Evolutionary conservation across 371 early-diverging fungal genomes (phyloP).

Genomic region (Mucor mucedo): DNA sequence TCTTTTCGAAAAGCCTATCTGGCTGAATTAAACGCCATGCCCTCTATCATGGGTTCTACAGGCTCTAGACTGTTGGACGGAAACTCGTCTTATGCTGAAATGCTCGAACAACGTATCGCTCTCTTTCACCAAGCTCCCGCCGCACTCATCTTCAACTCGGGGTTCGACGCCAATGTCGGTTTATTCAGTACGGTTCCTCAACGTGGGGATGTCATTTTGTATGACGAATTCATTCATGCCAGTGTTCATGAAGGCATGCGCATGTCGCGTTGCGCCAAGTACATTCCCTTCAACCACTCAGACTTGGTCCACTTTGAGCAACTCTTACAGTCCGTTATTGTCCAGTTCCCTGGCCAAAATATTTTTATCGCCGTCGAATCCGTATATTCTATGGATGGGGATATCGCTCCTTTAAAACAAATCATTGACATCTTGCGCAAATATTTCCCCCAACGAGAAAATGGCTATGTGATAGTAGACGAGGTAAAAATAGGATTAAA

Average conservation of each 20-base stretch:
- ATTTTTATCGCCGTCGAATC: slow-evolving; percentile 79
- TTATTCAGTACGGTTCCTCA: slow-evolving; percentile 73
- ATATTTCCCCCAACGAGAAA: slow-evolving; percentile 50
- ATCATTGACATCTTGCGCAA: slow-evolving; percentile 60
- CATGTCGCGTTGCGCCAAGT: slow-evolving; percentile 57
- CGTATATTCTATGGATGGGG: slow-evolving; percentile 89
- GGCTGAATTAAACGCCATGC: slow-evolving; percentile 44
- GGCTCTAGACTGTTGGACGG: slow-evolving; percentile 83
- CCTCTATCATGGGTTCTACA: slow-evolving; percentile 68
- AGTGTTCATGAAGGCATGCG: slow-evolving; percentile 84
- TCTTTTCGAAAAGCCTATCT: slow-evolving; percentile 50
- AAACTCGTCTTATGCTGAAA: slow-evolving; percentile 65
- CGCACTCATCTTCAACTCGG: slow-evolving; percentile 82
- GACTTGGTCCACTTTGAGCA: slow-evolving; percentile 66
- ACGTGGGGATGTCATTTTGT: slow-evolving; percentile 68
- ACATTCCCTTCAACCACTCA: slow-evolving; percentile 69
- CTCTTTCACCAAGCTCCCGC: slow-evolving; percentile 64
- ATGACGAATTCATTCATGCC: slow-evolving; percentile 82
- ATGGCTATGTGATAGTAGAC: slow-evolving; percentile 66
- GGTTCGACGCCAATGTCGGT: slow-evolving; percentile 82
- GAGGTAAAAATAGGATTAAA: slow-evolving; percentile 46
- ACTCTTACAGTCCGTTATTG: slow-evolving; percentile 22
- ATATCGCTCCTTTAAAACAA: slow-evolving; percentile 70
- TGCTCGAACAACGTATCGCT: slow-evolving; percentile 68
- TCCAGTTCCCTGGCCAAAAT: slow-evolving; percentile 38